Conservation (phyloP, 2,329 filamentous ascomycete species). For the Pseudogymnoascus sp. region DNA sequence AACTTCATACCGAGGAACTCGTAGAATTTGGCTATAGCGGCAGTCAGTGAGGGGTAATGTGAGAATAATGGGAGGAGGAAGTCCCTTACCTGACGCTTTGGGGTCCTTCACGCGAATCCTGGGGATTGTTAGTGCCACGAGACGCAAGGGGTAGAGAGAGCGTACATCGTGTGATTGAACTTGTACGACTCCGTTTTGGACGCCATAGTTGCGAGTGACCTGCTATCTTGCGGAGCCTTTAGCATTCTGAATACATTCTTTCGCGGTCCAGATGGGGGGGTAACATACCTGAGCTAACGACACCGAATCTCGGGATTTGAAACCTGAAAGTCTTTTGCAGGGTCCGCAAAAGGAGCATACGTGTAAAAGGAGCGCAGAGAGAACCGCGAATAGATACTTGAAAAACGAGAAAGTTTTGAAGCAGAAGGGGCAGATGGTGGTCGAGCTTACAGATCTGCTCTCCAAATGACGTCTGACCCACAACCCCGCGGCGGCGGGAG, state of each 20-base stretch:
- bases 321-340: conserved; percentile 17
- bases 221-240: conserved; percentile 17
- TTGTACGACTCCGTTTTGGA: conserved; percentile 71
- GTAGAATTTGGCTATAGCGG: conserved; percentile 69
- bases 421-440: neutral
- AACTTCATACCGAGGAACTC: conserved; percentile 82
- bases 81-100: conserved; percentile 57
- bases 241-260: neutral
- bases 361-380: neutral
- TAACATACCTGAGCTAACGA: conserved; percentile 4
- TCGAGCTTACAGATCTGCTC: neutral
- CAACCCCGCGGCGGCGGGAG: neutral
- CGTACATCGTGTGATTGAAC: conserved; percentile 79
- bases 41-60: neutral
- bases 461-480: conserved; percentile 3
- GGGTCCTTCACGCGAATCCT: conserved; percentile 95
- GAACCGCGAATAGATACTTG: neutral
- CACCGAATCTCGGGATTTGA: neutral
- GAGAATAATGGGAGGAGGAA: neutral
- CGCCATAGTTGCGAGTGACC: conserved; percentile 37
- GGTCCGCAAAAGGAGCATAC: conserved; percentile 19
- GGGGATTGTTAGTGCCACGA: conserved; percentile 14
- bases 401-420: conserved; percentile 9
- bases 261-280: neutral
- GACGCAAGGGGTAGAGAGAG: neutral